Conservation (phyloP, 371 early-diverging fungal genomes). For the Zancudomyces culisetae region DNA sequence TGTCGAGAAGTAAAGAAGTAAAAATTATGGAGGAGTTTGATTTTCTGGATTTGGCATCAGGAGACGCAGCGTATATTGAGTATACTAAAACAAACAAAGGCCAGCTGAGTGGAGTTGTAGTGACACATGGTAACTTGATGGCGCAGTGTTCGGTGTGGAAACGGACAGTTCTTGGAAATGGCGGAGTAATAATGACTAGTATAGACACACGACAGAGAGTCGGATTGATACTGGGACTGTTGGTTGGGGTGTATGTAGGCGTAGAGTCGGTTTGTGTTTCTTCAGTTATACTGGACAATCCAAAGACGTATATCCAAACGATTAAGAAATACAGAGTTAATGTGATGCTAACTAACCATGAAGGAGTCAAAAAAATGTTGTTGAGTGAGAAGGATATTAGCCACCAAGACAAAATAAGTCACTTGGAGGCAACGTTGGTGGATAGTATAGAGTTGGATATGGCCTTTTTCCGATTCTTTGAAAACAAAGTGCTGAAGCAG, state of each 20-base stretch:
- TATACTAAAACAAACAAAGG: slow-evolving; percentile 64
- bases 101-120: slow-evolving; percentile 62
- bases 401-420: slow-evolving; percentile 20
- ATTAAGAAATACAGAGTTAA: slow-evolving; percentile 43
- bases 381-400: slow-evolving; percentile 29
- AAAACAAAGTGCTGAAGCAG: slow-evolving; percentile 38
- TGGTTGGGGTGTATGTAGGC: slow-evolving; percentile 51
- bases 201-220: slow-evolving; percentile 71
- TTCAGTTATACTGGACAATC: slow-evolving; percentile 38
- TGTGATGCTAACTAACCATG: slow-evolving; percentile 47
- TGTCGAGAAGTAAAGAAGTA: background rate
- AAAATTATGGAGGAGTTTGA: background rate
- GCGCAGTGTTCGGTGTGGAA: slow-evolving; percentile 37
- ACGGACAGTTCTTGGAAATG: slow-evolving; percentile 20
- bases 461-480: slow-evolving; percentile 35
- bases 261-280: slow-evolving; percentile 40
- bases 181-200: slow-evolving; percentile 33
- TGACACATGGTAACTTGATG: slow-evolving; percentile 59
- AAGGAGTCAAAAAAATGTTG: slow-evolving; percentile 35
- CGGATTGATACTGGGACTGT: slow-evolving; percentile 46
- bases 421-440: slow-evolving; percentile 27
- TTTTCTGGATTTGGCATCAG: slow-evolving; percentile 4
- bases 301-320: slow-evolving; percentile 51
- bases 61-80: slow-evolving; percentile 68
- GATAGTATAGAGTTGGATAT: slow-evolving; percentile 31